These are phyloP conservation scores for Candida sanyiensis DNA, from an alignment of 805 yeast species.

Conservation along the genomic window DNA sequence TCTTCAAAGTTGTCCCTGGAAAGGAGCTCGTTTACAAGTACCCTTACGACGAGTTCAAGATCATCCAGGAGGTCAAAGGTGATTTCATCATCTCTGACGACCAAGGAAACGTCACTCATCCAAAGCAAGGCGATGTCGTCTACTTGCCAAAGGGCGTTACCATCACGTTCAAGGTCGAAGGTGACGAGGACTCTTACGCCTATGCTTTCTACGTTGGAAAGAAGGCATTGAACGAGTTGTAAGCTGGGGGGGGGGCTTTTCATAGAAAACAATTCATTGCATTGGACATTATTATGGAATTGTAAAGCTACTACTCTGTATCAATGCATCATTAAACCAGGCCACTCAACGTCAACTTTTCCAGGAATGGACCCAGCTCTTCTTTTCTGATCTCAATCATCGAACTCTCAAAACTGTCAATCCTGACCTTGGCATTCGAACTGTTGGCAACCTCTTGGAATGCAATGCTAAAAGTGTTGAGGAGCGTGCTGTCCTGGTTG, in stretches of 20 bases:
- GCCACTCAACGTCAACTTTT: conserved; percentile 73
- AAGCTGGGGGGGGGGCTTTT: conserved; percentile 3
- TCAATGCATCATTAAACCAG: conserved; percentile 29
- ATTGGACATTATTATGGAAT: no score
- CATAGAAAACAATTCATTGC: background rate
- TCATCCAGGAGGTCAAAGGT: conserved; percentile 62
- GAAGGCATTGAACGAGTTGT: conserved; percentile 17
- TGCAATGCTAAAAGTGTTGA: conserved; percentile 84
- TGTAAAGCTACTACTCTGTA: no score
- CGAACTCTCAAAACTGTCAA: conserved; percentile 93
- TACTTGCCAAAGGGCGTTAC: conserved; percentile 65
- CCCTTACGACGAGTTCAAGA: conserved; percentile 61
- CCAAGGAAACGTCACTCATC: conserved; percentile 52
- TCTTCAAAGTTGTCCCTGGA: conserved; percentile 65
- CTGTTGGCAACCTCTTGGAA: conserved; percentile 82
- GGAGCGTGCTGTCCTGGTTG: conserved; percentile 38
- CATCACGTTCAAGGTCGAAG: conserved; percentile 55
- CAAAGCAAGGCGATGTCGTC: conserved; percentile 60
- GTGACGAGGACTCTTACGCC: conserved; percentile 54
- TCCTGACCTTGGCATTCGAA: conserved; percentile 82
- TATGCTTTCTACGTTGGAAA: conserved; percentile 26
- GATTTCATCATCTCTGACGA: conserved; percentile 58
- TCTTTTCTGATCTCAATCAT: conserved; percentile 86
- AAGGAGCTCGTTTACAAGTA: conserved; percentile 61
- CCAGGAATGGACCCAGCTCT: conserved; percentile 83